Base-by-base conservation (phyloP, 2,329 filamentous ascomycete species). In the Pseudogymnoascus sp. region DNA sequence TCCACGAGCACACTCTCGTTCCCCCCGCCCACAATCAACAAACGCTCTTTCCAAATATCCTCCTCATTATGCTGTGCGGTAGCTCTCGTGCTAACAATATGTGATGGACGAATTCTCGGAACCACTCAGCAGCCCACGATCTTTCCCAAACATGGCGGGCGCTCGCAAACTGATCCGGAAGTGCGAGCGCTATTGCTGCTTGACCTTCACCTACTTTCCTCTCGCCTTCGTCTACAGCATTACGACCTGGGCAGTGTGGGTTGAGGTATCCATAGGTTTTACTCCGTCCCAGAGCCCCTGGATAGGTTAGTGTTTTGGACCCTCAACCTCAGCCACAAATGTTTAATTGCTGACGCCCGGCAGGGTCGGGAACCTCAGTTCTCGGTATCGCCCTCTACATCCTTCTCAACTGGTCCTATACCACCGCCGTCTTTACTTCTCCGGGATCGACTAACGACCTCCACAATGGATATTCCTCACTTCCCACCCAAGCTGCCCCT, bases 171-270 rank as follows among this genome's bases (percentile, higher is more conserved):
- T 38, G 21, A 38, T 61, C 35, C 59, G 89, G 67, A 85, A 82
- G 74, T 80, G 90, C 71, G 93, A 97, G 81, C 88, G 92, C 60
- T 87, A 85, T 72, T 97, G 92, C 80, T 97, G 93, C 78, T 79
- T 82, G 47, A 84, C 86, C 65, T 82, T 89, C 62, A 90, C 86
- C 26, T 96, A 92, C 75, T 90, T 96, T 69, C 93, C 93, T n/a
- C 81, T 97, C 17, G 79, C 80, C 28, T 96, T 97, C 73, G 90
- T 97, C 64, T 97, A 96, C 72, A 83, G 88, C 63, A 76, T 97
- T 68, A 93, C 91, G n/a, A 89, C 89, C 10, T 99, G 95, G 95
- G 93, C 91, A 2, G 84, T 89, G n/a, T 97, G 89, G 82, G 92
- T 96, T 8, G 83, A 93, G 70, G 82, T 89, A 59, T 87, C 81